Conservation (phyloP, 169 alveolate species). For the Blepharisma undulans region DNA sequence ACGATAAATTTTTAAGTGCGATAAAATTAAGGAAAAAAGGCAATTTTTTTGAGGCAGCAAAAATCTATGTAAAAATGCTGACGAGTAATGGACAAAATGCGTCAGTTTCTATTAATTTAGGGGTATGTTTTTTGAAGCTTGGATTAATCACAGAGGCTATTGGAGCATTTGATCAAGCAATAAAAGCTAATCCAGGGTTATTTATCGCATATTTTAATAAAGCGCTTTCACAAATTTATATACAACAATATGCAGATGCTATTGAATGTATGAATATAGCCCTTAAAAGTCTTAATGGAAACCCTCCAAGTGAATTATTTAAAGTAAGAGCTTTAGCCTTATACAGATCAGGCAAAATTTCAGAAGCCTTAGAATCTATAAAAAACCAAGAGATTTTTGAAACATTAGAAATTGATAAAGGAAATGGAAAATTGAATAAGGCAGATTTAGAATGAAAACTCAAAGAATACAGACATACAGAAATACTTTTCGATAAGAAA, state of each 20-base stretch:
- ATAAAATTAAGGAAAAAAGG: not conserved
- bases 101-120: not conserved
- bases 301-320: not conserved
- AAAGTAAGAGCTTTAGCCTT: constrained; percentile 25
- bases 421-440: not conserved
- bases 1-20: not conserved
- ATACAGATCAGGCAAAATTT: constrained; percentile 19
- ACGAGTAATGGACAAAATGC: not conserved
- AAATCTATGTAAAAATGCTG: not conserved
- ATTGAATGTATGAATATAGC: constrained; percentile 11
- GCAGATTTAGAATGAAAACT: not conserved
- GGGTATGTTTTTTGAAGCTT: not conserved
- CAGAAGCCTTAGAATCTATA: not conserved
- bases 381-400: not conserved
- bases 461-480: not conserved
- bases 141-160: not conserved
- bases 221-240: not conserved
- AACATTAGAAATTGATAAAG: not conserved
- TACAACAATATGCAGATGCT: not conserved
- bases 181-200: not conserved
- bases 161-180: not conserved
- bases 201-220: constrained; percentile 15
- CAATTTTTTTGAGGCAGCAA: not conserved
- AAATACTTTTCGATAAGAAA: not conserved
- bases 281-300: not conserved